Evolutionary conservation across 805 yeast genomes (phyloP), one percentile per base, ranked within the genome.

Genomic region (Kazachstania kunashirensis): DNA sequence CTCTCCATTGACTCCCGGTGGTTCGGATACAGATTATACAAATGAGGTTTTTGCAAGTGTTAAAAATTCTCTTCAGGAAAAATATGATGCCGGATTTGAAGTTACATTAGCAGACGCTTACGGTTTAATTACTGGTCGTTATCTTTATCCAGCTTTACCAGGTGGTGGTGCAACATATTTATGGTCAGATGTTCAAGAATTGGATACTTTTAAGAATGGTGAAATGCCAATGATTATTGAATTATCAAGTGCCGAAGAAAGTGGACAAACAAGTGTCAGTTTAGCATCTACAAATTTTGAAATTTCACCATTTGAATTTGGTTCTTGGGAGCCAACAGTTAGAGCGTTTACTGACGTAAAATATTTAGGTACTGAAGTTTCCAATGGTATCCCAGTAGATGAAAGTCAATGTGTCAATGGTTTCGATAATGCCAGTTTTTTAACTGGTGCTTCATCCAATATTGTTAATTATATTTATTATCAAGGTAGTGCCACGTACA

Each of bases 281-380:
- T 53, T 59, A 24, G 84, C 84, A 63, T 77, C 94, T 8, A 83
- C 95, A 1, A 69, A 67, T 37, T 73, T 77, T 44, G 74, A 76
- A 45, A 55, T 73, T 45, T 70, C 68, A 34, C 86, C 94, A 10
- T 77, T 63, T 48, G 82, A 79, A 52, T 59, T 85, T 49, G 95
- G 96, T 10, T 77, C 92, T 4, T 85, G 94, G 94, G 95, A 86
- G 52, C 80, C 84, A 11, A 65, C 79, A 1, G 59, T 83, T 36
- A 65, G 70, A 37, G 62, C 80, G 2, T 84, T 85, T 57, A 66
- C 77, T 10, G 77, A 79, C 41, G 58, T 75, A 31, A 70, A 75
- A 57, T 84, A 80, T 52, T 56, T 83, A 31, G 95, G 95, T 7
- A 68, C 94, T 1, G 57, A 68, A 15, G 69, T 79, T 25, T 50